A percentile compares a stretch with the other conserved stretches of the same genome.
Conservation (phyloP, 1,139 yeast genomes). For the Candida albicans region DNA sequence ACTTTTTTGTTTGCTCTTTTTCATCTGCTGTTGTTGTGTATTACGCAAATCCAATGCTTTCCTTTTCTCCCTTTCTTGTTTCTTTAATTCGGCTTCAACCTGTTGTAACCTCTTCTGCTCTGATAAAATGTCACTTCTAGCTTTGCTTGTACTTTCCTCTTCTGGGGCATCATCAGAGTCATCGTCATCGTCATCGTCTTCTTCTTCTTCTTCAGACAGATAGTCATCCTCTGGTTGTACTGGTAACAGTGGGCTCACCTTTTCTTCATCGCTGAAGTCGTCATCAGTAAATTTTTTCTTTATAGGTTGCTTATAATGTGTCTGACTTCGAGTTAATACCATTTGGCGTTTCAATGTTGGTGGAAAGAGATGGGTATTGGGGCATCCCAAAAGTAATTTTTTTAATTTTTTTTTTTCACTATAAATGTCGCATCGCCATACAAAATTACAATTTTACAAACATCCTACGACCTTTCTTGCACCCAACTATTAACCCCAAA, state of each 20-base stretch:
- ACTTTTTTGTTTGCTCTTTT: conserved; percentile 19
- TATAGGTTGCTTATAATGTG: conserved; percentile 13
- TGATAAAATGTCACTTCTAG: conserved; percentile 33
- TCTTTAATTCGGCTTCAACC: conserved; percentile 34
- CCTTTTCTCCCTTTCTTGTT: conserved; percentile 48
- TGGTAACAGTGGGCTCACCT: not conserved
- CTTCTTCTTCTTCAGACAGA: conserved; percentile 13
- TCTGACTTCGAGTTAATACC: conserved; percentile 29
- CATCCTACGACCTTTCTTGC: conserved; percentile 4
- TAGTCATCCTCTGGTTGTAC: conserved; percentile 6
- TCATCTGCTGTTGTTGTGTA: conserved; percentile 48
- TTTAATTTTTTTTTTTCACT: not conserved
- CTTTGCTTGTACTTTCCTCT: conserved; percentile 38
- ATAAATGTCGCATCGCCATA: not conserved
- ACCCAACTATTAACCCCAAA: conserved; percentile 34
- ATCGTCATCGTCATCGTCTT: conserved; percentile 15
- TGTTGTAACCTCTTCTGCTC: conserved; percentile 35
- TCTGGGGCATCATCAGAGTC: conserved; percentile 52
- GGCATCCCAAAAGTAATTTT: conserved; percentile 1
- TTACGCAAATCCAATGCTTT: conserved; percentile 48
- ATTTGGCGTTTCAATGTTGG: conserved; percentile 11
- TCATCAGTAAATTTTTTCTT: conserved; percentile 30
- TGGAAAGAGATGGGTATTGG: not conserved
- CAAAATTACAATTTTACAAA: not conserved
- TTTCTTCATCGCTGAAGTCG: conserved; percentile 14